Evolutionary conservation across 306 rosid genomes (phyloP), one percentile per base, ranked within the genome.

Genomic region (Pyrus betulifolia): DNA sequence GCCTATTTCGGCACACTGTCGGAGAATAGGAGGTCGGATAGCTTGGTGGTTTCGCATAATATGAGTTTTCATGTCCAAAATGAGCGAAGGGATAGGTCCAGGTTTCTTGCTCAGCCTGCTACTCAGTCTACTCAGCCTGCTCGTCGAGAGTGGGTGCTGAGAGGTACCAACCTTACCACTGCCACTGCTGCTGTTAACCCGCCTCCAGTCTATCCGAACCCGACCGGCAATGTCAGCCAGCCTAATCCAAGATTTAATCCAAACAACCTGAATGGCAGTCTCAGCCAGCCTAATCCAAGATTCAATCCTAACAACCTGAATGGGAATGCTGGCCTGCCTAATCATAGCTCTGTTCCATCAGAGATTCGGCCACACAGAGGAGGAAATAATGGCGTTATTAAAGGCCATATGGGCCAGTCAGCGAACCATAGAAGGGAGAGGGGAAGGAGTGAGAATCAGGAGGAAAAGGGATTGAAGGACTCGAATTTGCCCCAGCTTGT

Each of bases 401-500:
- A 80, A 75, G 80, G 82, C 72, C 66, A 74, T 3, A 11, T 60
- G 54, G 80, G 69, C 76, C 78, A 81, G 44, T 83, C 85, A 30
- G 11, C 74, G 14, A 75, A 73, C 75, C 87, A 80, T 14, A 80
- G 86, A 66, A 79, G 80, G 79, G 81, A 76, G 73, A 52, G 60
- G 51, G 80, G 84, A 57, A 85, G 73, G 71, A 67, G 69, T 67
- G 88, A 71, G 77, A 85, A 38, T 80, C 87, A 82, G 67, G 83
- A 25, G 28, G 86, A 68, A 64, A 81, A 71, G 77, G 83, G 69
- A 33, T 46, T 54, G 45, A 84, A 80, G 69, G 87, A 86, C 85
- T 69, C 86, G 44, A 82, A 76, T 83, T 81, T 93, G 84, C 98
- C 98, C 23, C 93, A 91, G 76, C 84, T 93, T 82, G 92, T 90